Evolutionary conservation across 768 basidiomycete species (phyloP).

Genomic region (Amanita molliuscula): DNA sequence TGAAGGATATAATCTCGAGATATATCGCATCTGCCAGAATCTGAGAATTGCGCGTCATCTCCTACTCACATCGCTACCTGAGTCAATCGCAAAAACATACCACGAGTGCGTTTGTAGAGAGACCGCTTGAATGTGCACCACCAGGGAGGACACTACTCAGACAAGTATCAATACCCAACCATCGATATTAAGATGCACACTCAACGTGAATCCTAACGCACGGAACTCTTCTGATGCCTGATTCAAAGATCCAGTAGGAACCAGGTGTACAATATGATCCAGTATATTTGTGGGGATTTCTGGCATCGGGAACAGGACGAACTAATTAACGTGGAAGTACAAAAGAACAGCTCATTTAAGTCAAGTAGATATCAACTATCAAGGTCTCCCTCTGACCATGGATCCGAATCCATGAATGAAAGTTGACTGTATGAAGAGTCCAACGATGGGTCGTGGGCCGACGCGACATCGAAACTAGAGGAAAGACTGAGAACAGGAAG

Average conservation of each 20-base stretch:
- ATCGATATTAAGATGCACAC: conserved; percentile 9
- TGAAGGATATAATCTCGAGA: conserved; percentile 63
- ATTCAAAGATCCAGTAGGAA: conserved; percentile 47
- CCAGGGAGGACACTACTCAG: conserved; percentile 49
- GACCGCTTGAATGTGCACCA: conserved; percentile 53
- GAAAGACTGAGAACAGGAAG: conserved; percentile 48
- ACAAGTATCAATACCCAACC: neutral
- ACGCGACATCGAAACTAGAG: neutral
- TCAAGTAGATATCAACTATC: neutral
- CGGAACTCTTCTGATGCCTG: conserved; percentile 41
- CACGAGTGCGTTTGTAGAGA: conserved; percentile 57
- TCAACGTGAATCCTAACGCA: conserved; percentile 56
- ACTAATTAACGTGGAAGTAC: neutral
- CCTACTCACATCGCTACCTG: neutral
- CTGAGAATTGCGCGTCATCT: conserved; percentile 17
- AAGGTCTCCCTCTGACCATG: neutral
- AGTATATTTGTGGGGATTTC: conserved; percentile 23
- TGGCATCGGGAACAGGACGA: neutral
- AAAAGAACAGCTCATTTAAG: neutral
- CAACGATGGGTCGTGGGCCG: neutral
- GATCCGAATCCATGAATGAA: neutral
- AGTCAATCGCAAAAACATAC: conserved; percentile 20
- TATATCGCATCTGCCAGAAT: conserved; percentile 49
- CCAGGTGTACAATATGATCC: conserved; percentile 69
- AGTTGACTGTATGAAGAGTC: neutral